These are phyloP conservation scores for Peniophora sp. DNA, from an alignment of 1,284 basidiomycete species.

Conservation along the genomic window DNA sequence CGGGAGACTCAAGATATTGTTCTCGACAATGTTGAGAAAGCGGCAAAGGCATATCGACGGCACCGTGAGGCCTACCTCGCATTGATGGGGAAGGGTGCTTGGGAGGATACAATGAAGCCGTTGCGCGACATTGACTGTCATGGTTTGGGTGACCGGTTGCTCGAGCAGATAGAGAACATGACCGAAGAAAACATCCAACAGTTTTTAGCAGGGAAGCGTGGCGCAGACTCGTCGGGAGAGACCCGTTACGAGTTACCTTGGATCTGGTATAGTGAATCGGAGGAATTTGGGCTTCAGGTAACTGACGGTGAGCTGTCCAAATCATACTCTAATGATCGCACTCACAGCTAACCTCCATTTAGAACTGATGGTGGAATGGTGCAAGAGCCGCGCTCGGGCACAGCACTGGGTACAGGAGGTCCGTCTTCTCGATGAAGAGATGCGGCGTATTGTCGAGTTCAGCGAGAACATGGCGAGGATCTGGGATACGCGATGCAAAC, in stretches of 20 bases:
- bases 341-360: too few species aligned
- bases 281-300: too few species aligned
- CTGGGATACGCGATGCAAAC: too few species aligned
- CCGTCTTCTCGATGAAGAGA: too few species aligned
- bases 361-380: too few species aligned
- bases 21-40: slow-evolving; percentile 7
- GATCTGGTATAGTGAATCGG: background rate
- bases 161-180: background rate
- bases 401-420: too few species aligned
- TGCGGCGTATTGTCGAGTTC: too few species aligned
- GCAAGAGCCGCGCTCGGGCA: too few species aligned
- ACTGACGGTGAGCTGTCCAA: too few species aligned
- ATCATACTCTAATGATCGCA: too few species aligned
- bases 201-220: background rate
- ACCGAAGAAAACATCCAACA: background rate
- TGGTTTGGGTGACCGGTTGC: slow-evolving; percentile 9
- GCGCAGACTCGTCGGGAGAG: background rate
- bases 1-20: slow-evolving; percentile 8
- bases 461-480: too few species aligned
- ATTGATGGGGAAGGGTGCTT: slow-evolving; percentile 9
- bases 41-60: slow-evolving; percentile 3
- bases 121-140: slow-evolving; percentile 11
- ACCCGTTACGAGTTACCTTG: background rate
- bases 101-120: slow-evolving; percentile 6
- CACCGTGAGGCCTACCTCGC: slow-evolving; percentile 4